Evolutionary conservation across 2,329 filamentous ascomycete genomes (phyloP), one percentile per base, ranked within the genome.

Genomic region (Claviceps sp.): DNA sequence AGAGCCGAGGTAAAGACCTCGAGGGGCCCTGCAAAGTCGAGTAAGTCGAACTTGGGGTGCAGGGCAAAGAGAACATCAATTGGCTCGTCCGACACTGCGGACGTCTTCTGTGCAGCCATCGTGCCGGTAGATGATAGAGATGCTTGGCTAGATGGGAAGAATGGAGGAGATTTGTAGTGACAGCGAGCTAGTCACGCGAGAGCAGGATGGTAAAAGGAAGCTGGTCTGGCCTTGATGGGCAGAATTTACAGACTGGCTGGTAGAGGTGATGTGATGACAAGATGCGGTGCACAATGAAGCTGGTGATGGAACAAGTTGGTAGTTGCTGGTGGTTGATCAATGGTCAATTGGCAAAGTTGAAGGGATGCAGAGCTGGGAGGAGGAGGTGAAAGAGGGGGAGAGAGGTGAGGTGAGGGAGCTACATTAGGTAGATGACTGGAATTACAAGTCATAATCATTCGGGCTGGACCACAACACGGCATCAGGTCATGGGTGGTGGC

Each of bases 41-140:
- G 60, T 54, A 81, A 65, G 62, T 81, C 70, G 63, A 81, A 82
- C 64, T 79, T 77, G 63, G 72, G 67, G 51, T 82, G 78, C 60
- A 82, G 72, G 60, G 73, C 77, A 66, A 82, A 74, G 63, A 82
- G 75, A 58, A 81, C 75, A 57, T 80, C 72, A 61, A 81, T 70
- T 58, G 77, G 77, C 55, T 67, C 64, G 63, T 80, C 77, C 61
- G 72, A 71, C 66, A 78, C 75, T 63, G 77, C 76, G 67, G 76
- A 77, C 59, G 69, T 72, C 73, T 80, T 80, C 63, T 67, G 67
- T 65, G 75, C 69, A 71, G 65, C 73, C 78, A 81, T 81, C 67
- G 67, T 77, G 70, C 43, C 57, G 50, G 38, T 41, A 8, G 45
- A 56, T 50, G 54, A 59, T 52, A 44, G 52, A 16, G 5, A 8